Percentiles rank a stretch among this genome's conserved stretches.
Conservation (phyloP, 257 asterid genomes). For the Cruciata laevipes region DNA sequence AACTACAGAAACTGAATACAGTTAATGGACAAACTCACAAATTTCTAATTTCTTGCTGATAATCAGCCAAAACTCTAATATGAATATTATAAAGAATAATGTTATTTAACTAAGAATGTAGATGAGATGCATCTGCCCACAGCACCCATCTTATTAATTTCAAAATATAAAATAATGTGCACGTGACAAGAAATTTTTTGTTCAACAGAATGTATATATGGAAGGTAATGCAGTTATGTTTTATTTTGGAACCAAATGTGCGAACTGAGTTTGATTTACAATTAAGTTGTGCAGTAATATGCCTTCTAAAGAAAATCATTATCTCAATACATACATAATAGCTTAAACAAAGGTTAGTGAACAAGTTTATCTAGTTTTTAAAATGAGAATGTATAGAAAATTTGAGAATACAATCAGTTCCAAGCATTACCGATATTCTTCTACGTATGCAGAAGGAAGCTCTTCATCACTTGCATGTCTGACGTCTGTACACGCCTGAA, state of each 20-base stretch:
- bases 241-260: background rate
- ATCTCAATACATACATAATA: background rate
- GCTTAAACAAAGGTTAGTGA: background rate
- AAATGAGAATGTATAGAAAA: background rate
- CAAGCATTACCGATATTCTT: constrained; percentile 67
- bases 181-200: background rate
- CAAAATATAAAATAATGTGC: background rate
- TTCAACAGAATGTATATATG: background rate
- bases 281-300: background rate
- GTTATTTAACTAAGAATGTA: background rate
- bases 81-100: background rate
- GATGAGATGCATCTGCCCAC: background rate
- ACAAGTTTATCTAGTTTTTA: background rate
- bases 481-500: constrained; percentile 59
- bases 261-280: background rate
- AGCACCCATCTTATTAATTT: background rate
- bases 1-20: background rate
- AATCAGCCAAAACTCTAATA: background rate
- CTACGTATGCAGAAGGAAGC: constrained; percentile 80
- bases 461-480: constrained; percentile 89
- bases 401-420: background rate
- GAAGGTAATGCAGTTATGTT: background rate
- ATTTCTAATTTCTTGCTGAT: background rate
- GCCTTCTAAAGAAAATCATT: background rate
- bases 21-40: background rate